Conservation (phyloP, 2,329 filamentous ascomycete genomes). For the Lanzia echinophila region DNA sequence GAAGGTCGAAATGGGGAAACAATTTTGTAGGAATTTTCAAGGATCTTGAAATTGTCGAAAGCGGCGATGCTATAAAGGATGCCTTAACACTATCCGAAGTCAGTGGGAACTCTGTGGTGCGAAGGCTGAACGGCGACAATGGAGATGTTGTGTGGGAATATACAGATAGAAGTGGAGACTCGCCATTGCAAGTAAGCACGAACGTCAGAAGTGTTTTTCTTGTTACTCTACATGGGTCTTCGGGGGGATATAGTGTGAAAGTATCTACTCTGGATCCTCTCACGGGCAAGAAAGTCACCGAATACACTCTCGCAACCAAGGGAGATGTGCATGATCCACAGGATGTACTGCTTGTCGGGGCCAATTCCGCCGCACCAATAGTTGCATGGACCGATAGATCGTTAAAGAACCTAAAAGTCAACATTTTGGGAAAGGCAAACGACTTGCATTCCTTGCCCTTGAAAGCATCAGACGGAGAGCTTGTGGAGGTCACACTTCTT, state of each 20-base stretch:
- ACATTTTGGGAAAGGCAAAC: slow-evolving; percentile 56
- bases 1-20: slow-evolving; percentile 69
- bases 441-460: slow-evolving; percentile 48
- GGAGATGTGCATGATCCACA: slow-evolving; percentile 58
- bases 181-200: slow-evolving; percentile 68
- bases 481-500: slow-evolving; percentile 59
- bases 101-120: slow-evolving; percentile 50
- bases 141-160: slow-evolving; percentile 77
- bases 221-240: slow-evolving; percentile 63
- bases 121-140: slow-evolving; percentile 64
- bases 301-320: slow-evolving; percentile 67
- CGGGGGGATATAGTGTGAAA: slow-evolving; percentile 68
- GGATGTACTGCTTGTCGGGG: slow-evolving; percentile 68
- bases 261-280: slow-evolving; percentile 66
- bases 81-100: slow-evolving; percentile 61
- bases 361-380: slow-evolving; percentile 67
- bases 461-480: slow-evolving; percentile 39
- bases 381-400: slow-evolving; percentile 66
- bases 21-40: slow-evolving; percentile 51
- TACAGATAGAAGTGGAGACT: slow-evolving; percentile 59
- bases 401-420: slow-evolving; percentile 59
- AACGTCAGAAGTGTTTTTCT: slow-evolving; percentile 67
- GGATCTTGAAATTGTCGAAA: slow-evolving; percentile 71
- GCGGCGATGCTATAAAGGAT: slow-evolving; percentile 54
- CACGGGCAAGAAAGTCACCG: slow-evolving; percentile 65